A percentile compares a stretch with the other conserved stretches of the same genome.
Evolutionary conservation across 345 rosid species (phyloP).

Genomic region (Laguncularia racemosa): DNA sequence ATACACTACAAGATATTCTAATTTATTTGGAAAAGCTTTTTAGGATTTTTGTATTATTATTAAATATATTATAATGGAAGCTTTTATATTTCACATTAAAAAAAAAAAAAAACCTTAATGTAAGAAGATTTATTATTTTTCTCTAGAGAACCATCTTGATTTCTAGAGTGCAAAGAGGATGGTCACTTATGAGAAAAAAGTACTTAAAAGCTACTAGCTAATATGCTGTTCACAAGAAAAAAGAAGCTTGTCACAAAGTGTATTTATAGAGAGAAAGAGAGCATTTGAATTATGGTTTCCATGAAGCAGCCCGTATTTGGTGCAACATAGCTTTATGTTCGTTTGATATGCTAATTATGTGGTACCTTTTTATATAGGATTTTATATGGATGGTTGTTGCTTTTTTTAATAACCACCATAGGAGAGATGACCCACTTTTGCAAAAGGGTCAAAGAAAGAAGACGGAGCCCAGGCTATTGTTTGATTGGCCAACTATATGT

Average conservation of each 20-base stretch:
- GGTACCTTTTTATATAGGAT: conserved; percentile 20
- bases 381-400: conserved; percentile 5
- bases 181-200: neutral
- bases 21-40: no score
- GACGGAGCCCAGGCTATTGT: neutral
- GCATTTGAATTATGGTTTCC: conserved; percentile 4
- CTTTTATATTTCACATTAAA: no score
- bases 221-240: neutral
- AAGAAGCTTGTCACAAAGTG: neutral
- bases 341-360: conserved; percentile 1
- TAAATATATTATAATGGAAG: no score
- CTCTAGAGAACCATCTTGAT: conserved; percentile 20
- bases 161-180: neutral
- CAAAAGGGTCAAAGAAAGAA: conserved; percentile 4
- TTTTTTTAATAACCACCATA: conserved; percentile 11
- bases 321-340: neutral
- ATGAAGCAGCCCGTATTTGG: neutral
- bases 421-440: neutral
- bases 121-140: conserved; percentile 2
- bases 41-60: no score
- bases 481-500: neutral
- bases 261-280: conserved; percentile 4
- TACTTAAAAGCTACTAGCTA: neutral
- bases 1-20: no score
- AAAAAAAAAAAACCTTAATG: no score